A percentile compares a stretch with the other conserved stretches of the same genome.
phyloP scores from a whole-genome alignment of 1,284 basidiomycete genomes.

The Phlebopus sp. region DNA sequence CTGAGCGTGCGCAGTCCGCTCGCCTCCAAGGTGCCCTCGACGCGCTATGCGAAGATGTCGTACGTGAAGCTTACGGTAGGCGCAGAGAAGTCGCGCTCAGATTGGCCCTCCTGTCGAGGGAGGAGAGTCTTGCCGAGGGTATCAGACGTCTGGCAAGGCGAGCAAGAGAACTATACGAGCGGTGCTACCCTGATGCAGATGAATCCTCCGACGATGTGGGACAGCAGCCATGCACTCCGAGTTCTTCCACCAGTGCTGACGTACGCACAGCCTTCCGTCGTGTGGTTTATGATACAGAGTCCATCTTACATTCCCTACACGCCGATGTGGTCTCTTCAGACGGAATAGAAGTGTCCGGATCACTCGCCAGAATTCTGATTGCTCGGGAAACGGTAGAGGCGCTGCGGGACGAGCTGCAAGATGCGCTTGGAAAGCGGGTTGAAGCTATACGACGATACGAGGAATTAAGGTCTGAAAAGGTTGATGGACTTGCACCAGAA shows the following conservation, averaged over 20 bases:
- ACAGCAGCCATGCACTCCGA: neutral
- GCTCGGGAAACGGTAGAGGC: slow-evolving; percentile 59
- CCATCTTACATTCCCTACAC: slow-evolving; percentile 47
- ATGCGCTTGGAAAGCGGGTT: slow-evolving; percentile 60
- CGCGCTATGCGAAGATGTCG: slow-evolving; percentile 70
- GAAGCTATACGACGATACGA: slow-evolving; percentile 23
- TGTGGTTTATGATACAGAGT: slow-evolving; percentile 48
- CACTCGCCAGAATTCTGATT: slow-evolving; percentile 55
- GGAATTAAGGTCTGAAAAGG: neutral
- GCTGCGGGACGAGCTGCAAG: slow-evolving; percentile 63
- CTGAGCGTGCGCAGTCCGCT: slow-evolving; percentile 42
- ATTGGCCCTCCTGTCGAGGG: slow-evolving; percentile 63
- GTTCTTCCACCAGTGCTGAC: slow-evolving; percentile 13
- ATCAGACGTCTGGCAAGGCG: slow-evolving; percentile 55
- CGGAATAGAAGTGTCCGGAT: slow-evolving; percentile 18
- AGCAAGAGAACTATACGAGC: slow-evolving; percentile 40
- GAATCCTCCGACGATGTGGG: neutral
- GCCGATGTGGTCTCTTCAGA: slow-evolving; percentile 30
- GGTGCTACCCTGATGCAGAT: slow-evolving; percentile 13
- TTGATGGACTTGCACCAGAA: slow-evolving; percentile 38
- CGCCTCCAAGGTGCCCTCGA: slow-evolving; percentile 65
- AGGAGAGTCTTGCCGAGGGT: slow-evolving; percentile 60
- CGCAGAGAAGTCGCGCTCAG: slow-evolving; percentile 71
- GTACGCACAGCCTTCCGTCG: slow-evolving; percentile 34
- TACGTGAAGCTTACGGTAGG: slow-evolving; percentile 73